Percentiles rank a stretch among this genome's conserved stretches.
Conservation (phyloP, 2,329 filamentous ascomycete species). For the Blumeriella jaapii region DNA sequence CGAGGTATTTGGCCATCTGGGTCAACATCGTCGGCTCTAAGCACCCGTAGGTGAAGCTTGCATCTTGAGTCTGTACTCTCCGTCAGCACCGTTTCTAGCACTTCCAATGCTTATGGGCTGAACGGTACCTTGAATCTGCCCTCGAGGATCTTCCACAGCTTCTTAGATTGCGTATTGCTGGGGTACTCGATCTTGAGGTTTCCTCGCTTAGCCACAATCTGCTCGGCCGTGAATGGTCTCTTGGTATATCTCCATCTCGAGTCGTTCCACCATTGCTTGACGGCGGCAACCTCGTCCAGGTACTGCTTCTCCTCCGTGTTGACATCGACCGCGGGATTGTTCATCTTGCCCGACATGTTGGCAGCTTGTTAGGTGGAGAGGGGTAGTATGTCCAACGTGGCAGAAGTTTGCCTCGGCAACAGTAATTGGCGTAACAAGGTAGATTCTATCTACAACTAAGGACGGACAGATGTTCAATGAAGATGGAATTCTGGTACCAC, state of each 20-base stretch:
- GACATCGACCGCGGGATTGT: slow-evolving; percentile 43
- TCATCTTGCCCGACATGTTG: slow-evolving; percentile 35
- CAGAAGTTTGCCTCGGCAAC: too few relatives aligned
- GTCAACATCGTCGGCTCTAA: slow-evolving; percentile 97
- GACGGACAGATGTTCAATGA: too few relatives aligned
- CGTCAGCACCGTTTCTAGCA: not conserved
- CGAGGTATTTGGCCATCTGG: slow-evolving; percentile 98
- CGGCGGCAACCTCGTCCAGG: slow-evolving; percentile 70
- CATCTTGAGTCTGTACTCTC: slow-evolving; percentile 55
- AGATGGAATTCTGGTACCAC: too few relatives aligned
- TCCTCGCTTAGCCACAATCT: slow-evolving; percentile 92
- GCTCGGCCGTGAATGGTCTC: slow-evolving; percentile 87
- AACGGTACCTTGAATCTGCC: slow-evolving; percentile 62
- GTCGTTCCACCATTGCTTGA: slow-evolving; percentile 91
- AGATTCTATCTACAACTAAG: too few relatives aligned
- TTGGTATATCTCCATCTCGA: slow-evolving; percentile 88
- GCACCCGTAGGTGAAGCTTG: slow-evolving; percentile 93
- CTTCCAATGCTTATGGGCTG: not conserved
- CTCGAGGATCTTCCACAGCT: slow-evolving; percentile 88
- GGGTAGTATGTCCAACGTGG: too few relatives aligned
- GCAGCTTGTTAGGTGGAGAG: not conserved
- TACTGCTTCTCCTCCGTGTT: slow-evolving; percentile 41
- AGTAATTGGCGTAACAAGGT: too few relatives aligned
- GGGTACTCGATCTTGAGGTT: slow-evolving; percentile 85
- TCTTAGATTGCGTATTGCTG: slow-evolving; percentile 81